phyloP scores from a whole-genome alignment of 2,329 filamentous ascomycete species.

The Hypoxylon sp. region DNA sequence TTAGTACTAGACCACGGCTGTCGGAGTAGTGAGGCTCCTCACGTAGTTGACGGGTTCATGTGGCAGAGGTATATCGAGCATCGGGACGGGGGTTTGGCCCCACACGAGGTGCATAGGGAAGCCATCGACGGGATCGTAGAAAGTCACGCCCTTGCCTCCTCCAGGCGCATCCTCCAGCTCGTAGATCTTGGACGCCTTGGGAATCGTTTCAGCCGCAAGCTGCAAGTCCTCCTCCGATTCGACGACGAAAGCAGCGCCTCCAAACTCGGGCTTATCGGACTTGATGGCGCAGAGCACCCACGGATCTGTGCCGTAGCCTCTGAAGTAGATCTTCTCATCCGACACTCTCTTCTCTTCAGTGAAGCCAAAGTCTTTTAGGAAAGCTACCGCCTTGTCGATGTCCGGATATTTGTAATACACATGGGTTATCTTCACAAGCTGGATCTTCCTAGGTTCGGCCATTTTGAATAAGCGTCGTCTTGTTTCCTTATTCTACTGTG shows the following conservation, averaged over 20 bases:
- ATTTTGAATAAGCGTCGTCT: conserved; percentile 40
- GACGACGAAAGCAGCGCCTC: conserved; percentile 70
- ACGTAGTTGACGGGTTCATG: conserved; percentile 62
- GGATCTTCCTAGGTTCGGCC: conserved; percentile 49
- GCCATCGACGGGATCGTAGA: conserved; percentile 66
- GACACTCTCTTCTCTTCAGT: conserved; percentile 53
- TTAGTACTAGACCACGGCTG: conserved; percentile 5
- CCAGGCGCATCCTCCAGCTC: conserved; percentile 65
- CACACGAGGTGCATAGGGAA: conserved; percentile 70
- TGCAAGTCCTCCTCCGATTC: conserved; percentile 68
- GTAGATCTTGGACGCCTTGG: conserved; percentile 62
- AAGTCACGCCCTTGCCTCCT: conserved; percentile 65
- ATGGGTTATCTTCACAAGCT: conserved; percentile 55
- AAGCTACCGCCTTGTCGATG: conserved; percentile 57
- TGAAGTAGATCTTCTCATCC: conserved; percentile 67
- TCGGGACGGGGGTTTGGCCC: conserved; percentile 61
- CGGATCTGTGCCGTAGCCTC: conserved; percentile 72
- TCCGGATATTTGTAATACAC: conserved; percentile 64
- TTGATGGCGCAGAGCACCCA: conserved; percentile 69
- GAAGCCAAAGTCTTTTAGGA: conserved; percentile 65
- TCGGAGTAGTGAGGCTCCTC: conserved; percentile 25
- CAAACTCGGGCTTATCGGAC: conserved; percentile 64
- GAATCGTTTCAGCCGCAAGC: conserved; percentile 61
- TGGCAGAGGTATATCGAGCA: conserved; percentile 56
- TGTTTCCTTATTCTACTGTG: not conserved